Conservation (phyloP, 2,329 filamentous ascomycete species). For the Emericellopsis cladophorae region DNA sequence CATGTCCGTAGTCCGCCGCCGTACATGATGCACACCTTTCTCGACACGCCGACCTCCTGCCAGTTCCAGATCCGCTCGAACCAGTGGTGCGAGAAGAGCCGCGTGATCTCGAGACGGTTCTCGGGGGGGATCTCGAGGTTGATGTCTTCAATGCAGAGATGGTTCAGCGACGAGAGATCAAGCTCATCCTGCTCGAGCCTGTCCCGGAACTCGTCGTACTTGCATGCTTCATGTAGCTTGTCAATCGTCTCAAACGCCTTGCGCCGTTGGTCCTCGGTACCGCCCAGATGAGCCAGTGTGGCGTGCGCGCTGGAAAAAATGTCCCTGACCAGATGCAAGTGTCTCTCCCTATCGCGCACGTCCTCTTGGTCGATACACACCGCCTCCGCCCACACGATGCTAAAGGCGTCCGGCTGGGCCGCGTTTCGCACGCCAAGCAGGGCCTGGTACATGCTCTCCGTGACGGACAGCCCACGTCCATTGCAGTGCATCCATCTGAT, state of each 20-base stretch:
- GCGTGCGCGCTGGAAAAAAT: slow-evolving; percentile 3
- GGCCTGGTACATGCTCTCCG: slow-evolving; percentile 5
- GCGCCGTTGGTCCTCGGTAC: slow-evolving; percentile 1
- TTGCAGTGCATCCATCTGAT: slow-evolving; percentile 5
- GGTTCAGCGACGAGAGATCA: slow-evolving; percentile 2
- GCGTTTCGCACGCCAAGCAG: slow-evolving; percentile 6
- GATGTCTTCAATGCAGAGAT: slow-evolving; percentile 3
- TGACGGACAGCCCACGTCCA: slow-evolving; percentile 4
- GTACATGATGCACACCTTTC: slow-evolving; percentile 4
- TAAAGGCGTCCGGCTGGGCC: slow-evolving; percentile 3
- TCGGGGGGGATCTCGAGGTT: slow-evolving; percentile 3
- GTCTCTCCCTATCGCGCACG: slow-evolving; percentile 4
- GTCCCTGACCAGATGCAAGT: slow-evolving; percentile 6
- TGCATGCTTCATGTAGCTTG: slow-evolving; percentile 4
- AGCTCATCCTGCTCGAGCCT: slow-evolving; percentile 3
- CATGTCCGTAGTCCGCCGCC: slow-evolving; percentile 3
- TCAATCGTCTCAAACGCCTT: slow-evolving; percentile 3
- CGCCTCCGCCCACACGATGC: slow-evolving; percentile 8
- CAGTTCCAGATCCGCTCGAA: slow-evolving; percentile 5
- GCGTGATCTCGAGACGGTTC: slow-evolving; percentile 4
- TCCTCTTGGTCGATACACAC: slow-evolving; percentile 10
- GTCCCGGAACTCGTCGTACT: slow-evolving; percentile 4
- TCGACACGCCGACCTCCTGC: slow-evolving; percentile 3
- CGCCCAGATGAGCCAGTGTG: slow-evolving; percentile 3
- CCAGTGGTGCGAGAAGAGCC: slow-evolving; percentile 4